phyloP scores from a whole-genome alignment of 768 basidiomycete species.

The Hortiboletus campestris region DNA sequence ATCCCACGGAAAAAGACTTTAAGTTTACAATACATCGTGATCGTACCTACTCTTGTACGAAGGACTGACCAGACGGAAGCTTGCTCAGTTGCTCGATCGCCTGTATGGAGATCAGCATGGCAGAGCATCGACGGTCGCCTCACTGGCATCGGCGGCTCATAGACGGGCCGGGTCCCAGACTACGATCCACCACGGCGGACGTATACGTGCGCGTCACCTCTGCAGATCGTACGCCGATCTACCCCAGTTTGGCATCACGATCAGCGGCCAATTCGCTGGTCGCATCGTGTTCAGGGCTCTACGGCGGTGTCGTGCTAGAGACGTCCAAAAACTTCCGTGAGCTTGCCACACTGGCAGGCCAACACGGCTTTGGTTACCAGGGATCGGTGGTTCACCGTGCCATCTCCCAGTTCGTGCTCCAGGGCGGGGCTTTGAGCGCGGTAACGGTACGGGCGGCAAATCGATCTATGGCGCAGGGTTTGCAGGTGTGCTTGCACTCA shows the following conservation, averaged over 20 bases:
- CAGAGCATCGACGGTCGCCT: no score
- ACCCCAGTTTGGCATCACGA: constrained; percentile 62
- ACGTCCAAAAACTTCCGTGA: constrained; percentile 87
- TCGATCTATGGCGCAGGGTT: constrained; percentile 75
- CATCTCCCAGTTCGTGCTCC: constrained; percentile 84
- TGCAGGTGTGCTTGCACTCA: constrained; percentile 37
- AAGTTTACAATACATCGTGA: no score
- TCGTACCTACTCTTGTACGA: no score
- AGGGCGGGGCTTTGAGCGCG: constrained; percentile 82
- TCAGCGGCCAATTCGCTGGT: constrained; percentile 41
- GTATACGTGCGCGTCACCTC: constrained; percentile 15
- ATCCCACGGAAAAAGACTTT: no score
- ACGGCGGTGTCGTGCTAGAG: constrained; percentile 71
- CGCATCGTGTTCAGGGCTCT: constrained; percentile 85
- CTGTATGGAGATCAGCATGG: no score
- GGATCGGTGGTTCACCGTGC: constrained; percentile 76
- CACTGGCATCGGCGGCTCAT: no score
- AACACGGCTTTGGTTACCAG: constrained; percentile 71
- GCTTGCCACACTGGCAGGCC: constrained; percentile 75
- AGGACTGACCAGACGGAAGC: no score
- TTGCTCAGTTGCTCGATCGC: no score
- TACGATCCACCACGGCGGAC: constrained; percentile 23
- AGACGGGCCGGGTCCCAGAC: no score
- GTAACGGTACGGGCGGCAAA: constrained; percentile 76
- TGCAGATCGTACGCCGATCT: not conserved